A percentile compares a stretch with the other conserved stretches of the same genome.
Evolutionary conservation across 768 basidiomycete genomes (phyloP).

Genomic region (Gloeopeniophorella convolvens): DNA sequence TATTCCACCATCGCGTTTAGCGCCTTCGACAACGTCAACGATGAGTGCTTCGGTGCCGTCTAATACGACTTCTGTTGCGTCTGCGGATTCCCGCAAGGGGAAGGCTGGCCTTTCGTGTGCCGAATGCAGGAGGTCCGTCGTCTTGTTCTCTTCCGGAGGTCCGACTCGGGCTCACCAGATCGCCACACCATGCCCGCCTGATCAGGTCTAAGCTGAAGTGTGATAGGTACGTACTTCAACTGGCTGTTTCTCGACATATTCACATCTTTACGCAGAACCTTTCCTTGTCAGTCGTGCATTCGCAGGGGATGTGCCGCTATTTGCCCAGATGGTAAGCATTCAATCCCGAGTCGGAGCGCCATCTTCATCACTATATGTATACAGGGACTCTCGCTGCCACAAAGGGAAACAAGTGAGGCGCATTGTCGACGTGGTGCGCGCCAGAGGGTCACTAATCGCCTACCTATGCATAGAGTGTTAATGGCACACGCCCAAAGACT

Average conservation of each 20-base stretch:
- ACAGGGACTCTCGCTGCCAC: constrained; percentile 45
- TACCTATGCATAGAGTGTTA: constrained; percentile 35
- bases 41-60: constrained; percentile 11
- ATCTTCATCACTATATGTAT: not conserved
- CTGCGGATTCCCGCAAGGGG: constrained; percentile 13
- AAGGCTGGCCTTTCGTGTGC: constrained; percentile 44
- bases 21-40: not conserved
- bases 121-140: constrained; percentile 42
- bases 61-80: constrained; percentile 1
- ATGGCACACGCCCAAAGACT: constrained; percentile 45
- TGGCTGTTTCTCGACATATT: not conserved
- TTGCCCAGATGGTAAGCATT: constrained; percentile 41
- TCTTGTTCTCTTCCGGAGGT: not conserved
- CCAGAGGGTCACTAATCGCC: not conserved
- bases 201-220: constrained; percentile 50
- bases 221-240: constrained; percentile 33
- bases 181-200: not conserved
- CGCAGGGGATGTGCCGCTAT: constrained; percentile 47
- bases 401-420: constrained; percentile 49
- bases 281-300: constrained; percentile 51
- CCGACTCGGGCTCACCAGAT: not conserved
- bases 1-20: not conserved
- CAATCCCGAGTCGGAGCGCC: not conserved
- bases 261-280: constrained; percentile 29
- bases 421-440: not conserved